These are phyloP conservation scores for Suillus sp. DNA, from an alignment of 768 basidiomycete species.

Conservation along the genomic window DNA sequence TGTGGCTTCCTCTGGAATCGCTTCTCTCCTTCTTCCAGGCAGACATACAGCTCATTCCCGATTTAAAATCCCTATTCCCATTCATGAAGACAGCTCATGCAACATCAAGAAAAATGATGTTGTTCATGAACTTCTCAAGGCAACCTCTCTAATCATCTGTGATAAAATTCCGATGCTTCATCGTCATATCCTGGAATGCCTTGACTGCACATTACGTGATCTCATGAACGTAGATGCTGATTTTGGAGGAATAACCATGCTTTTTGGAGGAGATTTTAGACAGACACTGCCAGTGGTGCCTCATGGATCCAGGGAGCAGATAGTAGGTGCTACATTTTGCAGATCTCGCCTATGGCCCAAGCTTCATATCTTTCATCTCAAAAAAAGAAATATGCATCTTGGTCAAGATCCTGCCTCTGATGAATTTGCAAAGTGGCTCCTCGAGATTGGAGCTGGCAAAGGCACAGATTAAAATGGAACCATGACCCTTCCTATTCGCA, in stretches of 20 bases:
- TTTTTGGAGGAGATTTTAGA: slow-evolving; percentile 53
- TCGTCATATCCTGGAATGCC: slow-evolving; percentile 38
- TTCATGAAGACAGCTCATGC: slow-evolving; percentile 33
- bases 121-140: slow-evolving; percentile 35
- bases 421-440: slow-evolving; percentile 40
- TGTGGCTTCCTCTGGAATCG: slow-evolving; percentile 54
- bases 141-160: slow-evolving; percentile 42
- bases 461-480: slow-evolving; percentile 22
- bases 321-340: slow-evolving; percentile 39
- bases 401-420: slow-evolving; percentile 27
- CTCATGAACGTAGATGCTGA: slow-evolving; percentile 27
- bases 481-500: slow-evolving; percentile 28
- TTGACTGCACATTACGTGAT: slow-evolving; percentile 41
- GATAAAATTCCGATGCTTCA: slow-evolving; percentile 46
- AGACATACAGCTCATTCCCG: slow-evolving; percentile 48
- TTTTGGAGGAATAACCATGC: slow-evolving; percentile 43
- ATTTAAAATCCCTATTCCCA: slow-evolving; percentile 48
- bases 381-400: slow-evolving; percentile 46
- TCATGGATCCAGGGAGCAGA: slow-evolving; percentile 38
- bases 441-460: slow-evolving; percentile 39
- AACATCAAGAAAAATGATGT: slow-evolving; percentile 35
- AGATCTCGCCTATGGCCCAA: slow-evolving; percentile 41
- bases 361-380: slow-evolving; percentile 36
- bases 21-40: slow-evolving; percentile 43
- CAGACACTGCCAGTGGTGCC: slow-evolving; percentile 49